These are phyloP conservation scores for Lactarius sp. DNA, from an alignment of 768 basidiomycete genomes.

Conservation along the genomic window DNA sequence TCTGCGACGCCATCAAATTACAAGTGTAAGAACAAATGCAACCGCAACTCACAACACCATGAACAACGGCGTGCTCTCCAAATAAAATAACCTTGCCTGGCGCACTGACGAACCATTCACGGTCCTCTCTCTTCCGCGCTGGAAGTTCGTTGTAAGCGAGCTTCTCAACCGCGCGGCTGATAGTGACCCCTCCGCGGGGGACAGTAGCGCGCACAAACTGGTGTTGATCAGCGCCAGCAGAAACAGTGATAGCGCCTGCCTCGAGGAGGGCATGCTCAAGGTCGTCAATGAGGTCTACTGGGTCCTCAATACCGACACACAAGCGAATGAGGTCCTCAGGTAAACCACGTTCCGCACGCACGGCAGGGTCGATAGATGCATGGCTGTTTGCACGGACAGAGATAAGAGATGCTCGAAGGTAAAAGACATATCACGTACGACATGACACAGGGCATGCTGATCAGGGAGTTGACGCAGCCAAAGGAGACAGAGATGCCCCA, in stretches of 20 bases:
- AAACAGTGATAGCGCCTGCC: constrained; percentile 76
- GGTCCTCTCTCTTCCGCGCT: constrained; percentile 32
- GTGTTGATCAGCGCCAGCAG: constrained; percentile 43
- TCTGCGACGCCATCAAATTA: constrained; percentile 40
- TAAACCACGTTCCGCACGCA: constrained; percentile 91
- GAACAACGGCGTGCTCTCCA: constrained; percentile 97
- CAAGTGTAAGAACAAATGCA: constrained; percentile 10
- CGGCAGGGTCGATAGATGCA: constrained; percentile 93
- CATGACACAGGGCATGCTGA: constrained; percentile 99
- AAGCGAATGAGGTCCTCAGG: constrained; percentile 98
- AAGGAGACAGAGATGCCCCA: constrained; percentile 99
- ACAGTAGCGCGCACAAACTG: constrained; percentile 45
- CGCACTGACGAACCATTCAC: constrained; percentile 86
- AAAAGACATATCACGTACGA: constrained; percentile 60
- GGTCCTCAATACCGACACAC: constrained; percentile 97
- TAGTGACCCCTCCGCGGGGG: constrained; percentile 32
- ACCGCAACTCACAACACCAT: constrained; percentile 75
- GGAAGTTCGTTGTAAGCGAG: constrained; percentile 42
- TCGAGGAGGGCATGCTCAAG: constrained; percentile 89
- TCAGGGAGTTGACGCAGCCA: constrained; percentile 95
- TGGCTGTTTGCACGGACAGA: constrained; percentile 49
- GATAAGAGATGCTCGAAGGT: constrained; percentile 9
- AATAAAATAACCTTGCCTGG: constrained; percentile 98
- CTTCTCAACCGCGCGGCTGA: constrained; percentile 64
- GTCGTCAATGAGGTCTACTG: constrained; percentile 89